Evolutionary conservation across 1,284 basidiomycete species (phyloP).

Genomic region (Fistulinella staudtii): DNA sequence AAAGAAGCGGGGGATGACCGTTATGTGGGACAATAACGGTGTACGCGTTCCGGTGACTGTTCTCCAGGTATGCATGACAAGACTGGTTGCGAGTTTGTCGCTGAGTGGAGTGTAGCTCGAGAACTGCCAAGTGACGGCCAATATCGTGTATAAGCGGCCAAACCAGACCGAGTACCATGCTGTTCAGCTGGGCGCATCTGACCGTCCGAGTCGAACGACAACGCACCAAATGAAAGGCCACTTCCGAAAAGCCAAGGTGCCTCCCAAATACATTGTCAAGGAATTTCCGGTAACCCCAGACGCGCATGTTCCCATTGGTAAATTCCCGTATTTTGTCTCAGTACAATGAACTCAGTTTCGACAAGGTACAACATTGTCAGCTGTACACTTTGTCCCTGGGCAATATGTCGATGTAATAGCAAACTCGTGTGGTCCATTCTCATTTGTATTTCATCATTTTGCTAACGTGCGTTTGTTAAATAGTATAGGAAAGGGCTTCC

Average conservation of each 20-base stretch:
- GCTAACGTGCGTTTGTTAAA: slow-evolving; percentile 10
- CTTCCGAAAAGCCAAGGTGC: slow-evolving; percentile 77
- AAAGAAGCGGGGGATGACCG: slow-evolving; percentile 94
- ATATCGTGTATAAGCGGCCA: slow-evolving; percentile 59
- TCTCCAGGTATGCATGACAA: slow-evolving; percentile 68
- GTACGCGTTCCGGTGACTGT: slow-evolving; percentile 88
- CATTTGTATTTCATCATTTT: background rate
- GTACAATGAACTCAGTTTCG: background rate
- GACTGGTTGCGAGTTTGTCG: background rate
- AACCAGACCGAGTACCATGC: slow-evolving; percentile 76
- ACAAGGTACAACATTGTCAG: slow-evolving; percentile 83
- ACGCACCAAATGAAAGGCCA: slow-evolving; percentile 82
- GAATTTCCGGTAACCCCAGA: slow-evolving; percentile 91
- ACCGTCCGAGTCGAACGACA: slow-evolving; percentile 64
- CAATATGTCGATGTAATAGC: slow-evolving; percentile 95
- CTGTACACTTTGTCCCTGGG: slow-evolving; percentile 95
- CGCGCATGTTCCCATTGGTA: slow-evolving; percentile 86
- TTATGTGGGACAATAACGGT: slow-evolving; percentile 90
- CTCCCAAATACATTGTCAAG: slow-evolving; percentile 83
- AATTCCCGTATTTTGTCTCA: slow-evolving; percentile 2
- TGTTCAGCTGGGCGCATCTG: slow-evolving; percentile 80
- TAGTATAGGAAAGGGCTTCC: slow-evolving; percentile 96
- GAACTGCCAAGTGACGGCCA: slow-evolving; percentile 82
- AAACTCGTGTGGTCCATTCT: slow-evolving; percentile 67
- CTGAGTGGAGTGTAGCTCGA: slow-evolving; percentile 52